These are phyloP conservation scores for Zymoseptoria ardabiliae DNA, from an alignment of 2,329 filamentous ascomycete species.

Conservation along the genomic window DNA sequence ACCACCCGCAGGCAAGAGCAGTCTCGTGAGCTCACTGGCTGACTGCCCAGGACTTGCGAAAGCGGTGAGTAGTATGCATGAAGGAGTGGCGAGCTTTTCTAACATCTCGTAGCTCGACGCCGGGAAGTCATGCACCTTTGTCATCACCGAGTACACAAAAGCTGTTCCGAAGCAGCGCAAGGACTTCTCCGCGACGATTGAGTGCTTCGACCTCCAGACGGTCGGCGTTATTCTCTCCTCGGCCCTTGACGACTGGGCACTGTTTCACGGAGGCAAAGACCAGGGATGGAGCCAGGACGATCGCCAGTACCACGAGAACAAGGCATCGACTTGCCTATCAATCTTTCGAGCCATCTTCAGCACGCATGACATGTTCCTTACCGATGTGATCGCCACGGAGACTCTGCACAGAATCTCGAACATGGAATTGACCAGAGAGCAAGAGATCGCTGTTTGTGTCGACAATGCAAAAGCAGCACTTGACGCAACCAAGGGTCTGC, in stretches of 20 bases:
- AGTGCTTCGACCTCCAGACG: slow-evolving; percentile 8
- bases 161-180: slow-evolving; percentile 8
- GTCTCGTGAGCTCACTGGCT: slow-evolving; percentile 18
- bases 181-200: slow-evolving; percentile 11
- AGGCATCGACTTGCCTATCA: slow-evolving; percentile 5
- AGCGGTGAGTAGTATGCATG: slow-evolving; percentile 1
- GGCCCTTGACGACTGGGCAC: slow-evolving; percentile 6
- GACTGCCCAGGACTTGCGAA: slow-evolving; percentile 16
- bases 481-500: background rate
- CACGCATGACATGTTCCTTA: slow-evolving; percentile 1
- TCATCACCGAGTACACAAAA: slow-evolving; percentile 8
- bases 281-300: slow-evolving; percentile 13
- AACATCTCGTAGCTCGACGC: background rate
- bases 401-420: background rate
- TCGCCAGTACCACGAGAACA: slow-evolving; percentile 1
- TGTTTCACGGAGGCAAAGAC: slow-evolving; percentile 5
- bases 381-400: background rate
- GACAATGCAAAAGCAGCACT: background rate
- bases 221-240: slow-evolving; percentile 7
- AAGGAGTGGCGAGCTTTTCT: background rate
- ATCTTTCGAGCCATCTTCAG: slow-evolving; percentile 14
- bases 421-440: background rate
- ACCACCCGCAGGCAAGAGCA: slow-evolving; percentile 17
- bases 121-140: slow-evolving; percentile 16
- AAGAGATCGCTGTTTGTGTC: background rate